Conservation (phyloP, 2,329 filamentous ascomycete genomes). For the Phialocephala sp. region DNA sequence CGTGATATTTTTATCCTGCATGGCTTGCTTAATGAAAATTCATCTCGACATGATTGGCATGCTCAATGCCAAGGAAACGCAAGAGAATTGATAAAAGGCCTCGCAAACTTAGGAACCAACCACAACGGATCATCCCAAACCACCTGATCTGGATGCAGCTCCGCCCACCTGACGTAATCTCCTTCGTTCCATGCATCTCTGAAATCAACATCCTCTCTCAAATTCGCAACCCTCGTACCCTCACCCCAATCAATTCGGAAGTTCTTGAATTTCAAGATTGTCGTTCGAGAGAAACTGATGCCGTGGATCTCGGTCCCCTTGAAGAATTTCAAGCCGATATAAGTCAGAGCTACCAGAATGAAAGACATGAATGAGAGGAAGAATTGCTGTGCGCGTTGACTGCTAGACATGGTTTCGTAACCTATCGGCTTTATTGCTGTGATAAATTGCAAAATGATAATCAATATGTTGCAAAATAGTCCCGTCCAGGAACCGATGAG, state of each 20-base stretch:
- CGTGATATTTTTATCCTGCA: too few relatives aligned
- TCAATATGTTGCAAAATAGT: conserved; percentile 56
- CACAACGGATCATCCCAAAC: background rate
- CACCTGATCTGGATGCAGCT: background rate
- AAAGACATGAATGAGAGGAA: conserved; percentile 11
- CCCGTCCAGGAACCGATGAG: conserved; percentile 65
- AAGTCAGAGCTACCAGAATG: background rate
- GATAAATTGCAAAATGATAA: conserved; percentile 32
- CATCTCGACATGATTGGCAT: too few relatives aligned
- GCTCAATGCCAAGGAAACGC: conserved; percentile 6
- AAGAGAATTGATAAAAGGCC: background rate
- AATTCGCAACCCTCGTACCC: conserved; percentile 4
- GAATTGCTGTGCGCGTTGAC: background rate
- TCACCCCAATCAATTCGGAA: background rate
- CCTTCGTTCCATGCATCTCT: background rate
- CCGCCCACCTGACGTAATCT: background rate
- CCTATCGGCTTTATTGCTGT: conserved; percentile 6
- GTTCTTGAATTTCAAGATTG: background rate
- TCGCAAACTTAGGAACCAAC: conserved; percentile 1
- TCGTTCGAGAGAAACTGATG: conserved; percentile 2
- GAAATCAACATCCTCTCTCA: conserved; percentile 7
- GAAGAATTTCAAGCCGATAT: conserved; percentile 12
- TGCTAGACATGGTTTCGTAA: background rate
- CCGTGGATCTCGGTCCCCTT: conserved; percentile 9
- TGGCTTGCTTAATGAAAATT: too few relatives aligned